A percentile compares a stretch with the other conserved stretches of the same genome.
phyloP scores from a whole-genome alignment of 176 grass and related monocot genomes.

The Zoysia japonica region DNA sequence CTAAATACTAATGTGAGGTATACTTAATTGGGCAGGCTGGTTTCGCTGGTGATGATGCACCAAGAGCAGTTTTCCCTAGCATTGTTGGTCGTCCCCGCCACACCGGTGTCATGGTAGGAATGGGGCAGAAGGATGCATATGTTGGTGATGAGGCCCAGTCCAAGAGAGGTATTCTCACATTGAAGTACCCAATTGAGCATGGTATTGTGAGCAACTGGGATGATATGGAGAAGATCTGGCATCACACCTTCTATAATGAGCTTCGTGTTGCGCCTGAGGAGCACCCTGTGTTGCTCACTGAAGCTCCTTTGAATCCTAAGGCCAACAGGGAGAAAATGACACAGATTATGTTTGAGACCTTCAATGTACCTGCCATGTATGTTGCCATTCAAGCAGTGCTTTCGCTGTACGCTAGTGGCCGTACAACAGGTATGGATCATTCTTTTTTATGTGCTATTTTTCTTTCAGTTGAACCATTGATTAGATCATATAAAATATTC shows the following conservation, averaged over 20 bases:
- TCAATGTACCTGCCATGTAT: slow-evolving; percentile 47
- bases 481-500: neutral
- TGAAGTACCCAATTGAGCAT: slow-evolving; percentile 44
- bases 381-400: slow-evolving; percentile 45
- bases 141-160: slow-evolving; percentile 46
- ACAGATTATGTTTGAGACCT: slow-evolving; percentile 47
- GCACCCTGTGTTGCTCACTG: slow-evolving; percentile 45
- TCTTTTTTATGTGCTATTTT: neutral
- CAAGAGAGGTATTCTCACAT: slow-evolving; percentile 45
- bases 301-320: slow-evolving; percentile 44
- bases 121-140: slow-evolving; percentile 49
- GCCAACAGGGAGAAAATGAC: slow-evolving; percentile 52
- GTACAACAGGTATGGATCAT: slow-evolving; percentile 34
- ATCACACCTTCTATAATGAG: slow-evolving; percentile 47
- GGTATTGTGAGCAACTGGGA: slow-evolving; percentile 49
- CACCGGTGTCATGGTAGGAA: slow-evolving; percentile 47
- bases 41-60: slow-evolving; percentile 48
- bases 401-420: slow-evolving; percentile 42
- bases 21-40: slow-evolving; percentile 37
- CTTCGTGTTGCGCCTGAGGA: slow-evolving; percentile 47
- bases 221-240: slow-evolving; percentile 49
- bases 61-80: slow-evolving; percentile 47
- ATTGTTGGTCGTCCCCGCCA: slow-evolving; percentile 45
- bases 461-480: neutral
- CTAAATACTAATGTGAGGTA: neutral